Evolutionary conservation across 2,329 filamentous ascomycete genomes (phyloP).

Genomic region (Monosporascus sp.): DNA sequence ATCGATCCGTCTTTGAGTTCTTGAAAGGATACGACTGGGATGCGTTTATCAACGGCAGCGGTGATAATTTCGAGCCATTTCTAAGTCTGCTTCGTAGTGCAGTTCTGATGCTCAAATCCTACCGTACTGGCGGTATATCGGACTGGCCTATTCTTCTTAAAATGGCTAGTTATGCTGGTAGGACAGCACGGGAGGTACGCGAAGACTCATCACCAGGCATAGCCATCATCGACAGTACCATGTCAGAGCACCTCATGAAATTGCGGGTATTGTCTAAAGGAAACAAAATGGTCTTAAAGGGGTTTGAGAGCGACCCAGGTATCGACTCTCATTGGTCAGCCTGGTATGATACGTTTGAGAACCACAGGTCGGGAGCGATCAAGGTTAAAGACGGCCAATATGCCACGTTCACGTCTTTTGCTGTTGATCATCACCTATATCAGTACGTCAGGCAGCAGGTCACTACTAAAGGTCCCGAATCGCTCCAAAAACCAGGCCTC

Average conservation of each 20-base stretch:
- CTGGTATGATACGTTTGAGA: not conserved
- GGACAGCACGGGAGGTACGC: not conserved
- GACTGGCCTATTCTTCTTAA: not conserved
- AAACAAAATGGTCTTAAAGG: not conserved
- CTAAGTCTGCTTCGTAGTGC: slow-evolving; percentile 5
- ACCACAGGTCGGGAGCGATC: not conserved
- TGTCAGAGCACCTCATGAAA: not conserved
- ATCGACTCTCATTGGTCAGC: not conserved
- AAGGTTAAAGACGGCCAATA: not conserved
- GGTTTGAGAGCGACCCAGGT: not conserved
- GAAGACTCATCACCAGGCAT: not conserved
- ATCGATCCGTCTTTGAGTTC: slow-evolving; percentile 17
- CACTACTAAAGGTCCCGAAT: not conserved
- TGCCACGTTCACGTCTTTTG: not conserved
- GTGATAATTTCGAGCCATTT: not conserved
- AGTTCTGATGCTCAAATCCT: slow-evolving; percentile 9
- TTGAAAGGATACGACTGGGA: slow-evolving; percentile 3
- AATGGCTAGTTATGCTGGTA: not conserved
- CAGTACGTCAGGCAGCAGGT: not conserved
- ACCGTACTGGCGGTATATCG: not conserved
- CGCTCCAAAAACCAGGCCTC: not conserved
- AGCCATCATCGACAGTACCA: slow-evolving; percentile 5
- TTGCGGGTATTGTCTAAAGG: not conserved
- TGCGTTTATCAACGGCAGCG: not conserved
- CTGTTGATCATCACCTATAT: not conserved